Base-by-base conservation (phyloP, 768 basidiomycete genomes). In the Coprinellus aureogranulatus region DNA sequence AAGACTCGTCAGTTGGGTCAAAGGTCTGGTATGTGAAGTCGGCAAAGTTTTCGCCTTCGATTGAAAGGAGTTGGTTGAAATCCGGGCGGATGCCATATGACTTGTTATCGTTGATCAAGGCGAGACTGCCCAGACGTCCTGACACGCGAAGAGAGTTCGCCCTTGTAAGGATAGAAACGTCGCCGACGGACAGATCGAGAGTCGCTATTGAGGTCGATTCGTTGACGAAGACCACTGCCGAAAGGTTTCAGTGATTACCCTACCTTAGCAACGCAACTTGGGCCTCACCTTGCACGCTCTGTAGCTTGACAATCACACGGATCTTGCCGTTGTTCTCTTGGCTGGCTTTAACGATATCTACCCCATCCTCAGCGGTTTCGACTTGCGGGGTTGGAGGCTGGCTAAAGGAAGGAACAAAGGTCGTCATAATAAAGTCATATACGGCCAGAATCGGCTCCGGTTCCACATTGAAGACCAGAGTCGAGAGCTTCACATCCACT, bases 351-450 rank as follows among this genome's bases (percentile, higher is more conserved):
- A 22, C 39, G 27, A 8, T 14, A 9, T 20, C 31, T 39, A n/a
- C n/a, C n/a, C n/a, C n/a, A n/a, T n/a, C n/a, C n/a, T 52, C 10
- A 20, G 50, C 16, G n/a, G 31, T n/a, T 37, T 27, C 30, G 14
- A 16, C 31, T 25, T 52, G 50, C 4, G 50, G 18, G 39, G n/a
- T 37, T n/a, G 45, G 45, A 26, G 23, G 55, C 34, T 31, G 53
- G 20, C 41, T 30, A 20, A 26, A 37, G 1, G 54, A 44, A 9
- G 89, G 84, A 10, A 93, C 90, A 71, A 99, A 99, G 0, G 97
- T 98, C 2, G 90, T 89, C 89, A 99, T 95, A 71, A 99, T 84
- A 75, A 96, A 98, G 73, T 98, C 94, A 72, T 98, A 98, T 22
- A 98, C 72, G 1, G 89, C 81, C 37, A 99, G 75, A 42, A 98